Percentiles rank a stretch among this genome's conserved stretches.
phyloP scores from a whole-genome alignment of 768 basidiomycete species.

The Lactifluus piperatus region DNA sequence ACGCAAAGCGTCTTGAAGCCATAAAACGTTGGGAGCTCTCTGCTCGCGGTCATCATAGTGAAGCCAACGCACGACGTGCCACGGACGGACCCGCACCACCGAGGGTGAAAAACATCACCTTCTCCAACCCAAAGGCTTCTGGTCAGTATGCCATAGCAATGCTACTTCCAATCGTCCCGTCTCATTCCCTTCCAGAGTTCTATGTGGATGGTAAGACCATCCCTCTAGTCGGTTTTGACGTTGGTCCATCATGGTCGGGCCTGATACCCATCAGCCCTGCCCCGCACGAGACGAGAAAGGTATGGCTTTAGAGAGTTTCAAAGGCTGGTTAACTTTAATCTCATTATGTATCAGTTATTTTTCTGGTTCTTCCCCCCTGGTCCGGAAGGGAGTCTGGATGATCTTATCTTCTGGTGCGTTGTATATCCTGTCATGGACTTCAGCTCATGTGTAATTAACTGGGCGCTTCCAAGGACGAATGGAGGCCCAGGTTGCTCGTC shows the following conservation, averaged over 20 bases:
- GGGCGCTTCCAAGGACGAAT: no score
- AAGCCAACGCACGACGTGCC: neutral
- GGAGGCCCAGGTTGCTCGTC: no score
- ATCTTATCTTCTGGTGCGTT: no score
- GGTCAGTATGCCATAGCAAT: constrained; percentile 29
- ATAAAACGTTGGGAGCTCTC: constrained; percentile 2
- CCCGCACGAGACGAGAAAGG: constrained; percentile 59
- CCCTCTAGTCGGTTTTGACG: constrained; percentile 62
- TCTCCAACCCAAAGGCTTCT: constrained; percentile 56
- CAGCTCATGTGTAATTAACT: no score
- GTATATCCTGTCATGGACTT: no score
- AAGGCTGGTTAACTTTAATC: no score
- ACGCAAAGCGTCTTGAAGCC: constrained; percentile 3
- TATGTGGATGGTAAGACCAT: constrained; percentile 58
- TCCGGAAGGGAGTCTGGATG: no score
- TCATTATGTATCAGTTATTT: no score
- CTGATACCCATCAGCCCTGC: constrained; percentile 58
- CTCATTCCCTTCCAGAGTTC: constrained; percentile 39
- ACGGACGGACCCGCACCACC: constrained; percentile 1
- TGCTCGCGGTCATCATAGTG: neutral
- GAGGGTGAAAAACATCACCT: constrained; percentile 56
- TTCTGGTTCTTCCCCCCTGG: no score
- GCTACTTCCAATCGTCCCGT: neutral
- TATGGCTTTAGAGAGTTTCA: constrained; percentile 43
- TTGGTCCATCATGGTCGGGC: constrained; percentile 71